These are phyloP conservation scores for Penicillium tannophilum DNA, from an alignment of 495 filamentous ascomycete species.

Conservation along the genomic window DNA sequence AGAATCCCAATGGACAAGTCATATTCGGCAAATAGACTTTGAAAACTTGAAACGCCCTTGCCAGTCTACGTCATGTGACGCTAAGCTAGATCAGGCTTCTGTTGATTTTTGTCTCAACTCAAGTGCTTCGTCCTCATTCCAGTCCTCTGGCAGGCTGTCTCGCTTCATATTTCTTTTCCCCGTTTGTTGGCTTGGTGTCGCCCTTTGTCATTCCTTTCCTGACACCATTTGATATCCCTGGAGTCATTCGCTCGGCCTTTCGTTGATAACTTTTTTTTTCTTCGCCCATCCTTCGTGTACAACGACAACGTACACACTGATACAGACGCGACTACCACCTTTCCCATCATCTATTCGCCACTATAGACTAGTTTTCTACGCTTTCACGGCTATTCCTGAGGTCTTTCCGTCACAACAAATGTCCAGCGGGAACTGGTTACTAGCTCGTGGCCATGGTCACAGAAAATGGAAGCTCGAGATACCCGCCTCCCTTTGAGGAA, in stretches of 20 bases:
- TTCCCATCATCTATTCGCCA: conserved; percentile 3
- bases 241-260: conserved; percentile 14
- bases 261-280: not conserved
- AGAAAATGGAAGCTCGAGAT: conserved; percentile 46
- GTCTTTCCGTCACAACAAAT: conserved; percentile 37
- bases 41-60: conserved; percentile 7
- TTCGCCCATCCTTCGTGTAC: conserved; percentile 7
- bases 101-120: conserved; percentile 36
- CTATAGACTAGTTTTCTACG: not conserved
- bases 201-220: conserved; percentile 10
- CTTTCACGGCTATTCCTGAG: conserved; percentile 8
- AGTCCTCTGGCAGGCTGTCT: conserved; percentile 33
- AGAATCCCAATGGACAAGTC: not conserved
- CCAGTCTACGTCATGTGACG: conserved; percentile 31
- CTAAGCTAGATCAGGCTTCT: conserved; percentile 25
- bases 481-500: conserved; percentile 37
- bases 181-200: not conserved
- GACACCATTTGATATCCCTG: conserved; percentile 1
- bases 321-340: conserved; percentile 7
- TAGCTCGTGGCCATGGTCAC: conserved; percentile 54
- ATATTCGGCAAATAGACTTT: not conserved
- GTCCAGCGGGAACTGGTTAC: conserved; percentile 48
- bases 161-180: conserved; percentile 12
- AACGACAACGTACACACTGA: conserved; percentile 1
- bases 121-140: conserved; percentile 27